Percentiles rank a stretch among this genome's conserved stretches.
These are phyloP conservation scores for Stylosanthes scabra DNA, from an alignment of 331 rosid genomes.

Conservation along the genomic window DNA sequence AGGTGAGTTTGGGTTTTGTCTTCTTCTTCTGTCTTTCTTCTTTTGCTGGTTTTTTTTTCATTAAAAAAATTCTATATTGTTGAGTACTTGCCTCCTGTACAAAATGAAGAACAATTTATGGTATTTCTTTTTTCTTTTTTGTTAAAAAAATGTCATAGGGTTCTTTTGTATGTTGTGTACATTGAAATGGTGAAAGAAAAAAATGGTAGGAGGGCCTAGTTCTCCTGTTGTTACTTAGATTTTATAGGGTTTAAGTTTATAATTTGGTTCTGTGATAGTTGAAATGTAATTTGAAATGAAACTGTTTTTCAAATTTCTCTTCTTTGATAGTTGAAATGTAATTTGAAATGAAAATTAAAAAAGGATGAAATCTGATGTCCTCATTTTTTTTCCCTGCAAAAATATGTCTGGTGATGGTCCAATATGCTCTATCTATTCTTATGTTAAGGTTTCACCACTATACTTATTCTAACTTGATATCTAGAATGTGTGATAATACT, in stretches of 20 bases:
- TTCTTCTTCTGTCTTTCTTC: not conserved
- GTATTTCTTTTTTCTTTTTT: constrained; percentile 5
- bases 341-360: not conserved
- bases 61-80: constrained; percentile 43
- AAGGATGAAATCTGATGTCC: not conserved
- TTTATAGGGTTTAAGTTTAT: constrained; percentile 41
- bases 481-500: constrained; percentile 4
- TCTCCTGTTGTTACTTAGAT: constrained; percentile 42
- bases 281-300: constrained; percentile 36
- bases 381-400: not conserved
- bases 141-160: constrained; percentile 44
- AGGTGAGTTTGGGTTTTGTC: constrained; percentile 72
- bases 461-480: not conserved
- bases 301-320: constrained; percentile 18
- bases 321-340: not conserved
- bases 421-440: not conserved
- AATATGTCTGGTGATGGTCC: constrained; percentile 1
- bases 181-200: constrained; percentile 50
- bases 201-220: constrained; percentile 47
- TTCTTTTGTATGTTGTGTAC: constrained; percentile 84
- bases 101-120: constrained; percentile 68
- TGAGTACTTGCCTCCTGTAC: constrained; percentile 71
- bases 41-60: constrained; percentile 26
- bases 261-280: constrained; percentile 27
- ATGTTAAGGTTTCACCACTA: constrained; percentile 15